A percentile compares a stretch with the other conserved stretches of the same genome.
Conservation (phyloP, 2,329 filamentous ascomycete species). For the Diaporthe citri region DNA sequence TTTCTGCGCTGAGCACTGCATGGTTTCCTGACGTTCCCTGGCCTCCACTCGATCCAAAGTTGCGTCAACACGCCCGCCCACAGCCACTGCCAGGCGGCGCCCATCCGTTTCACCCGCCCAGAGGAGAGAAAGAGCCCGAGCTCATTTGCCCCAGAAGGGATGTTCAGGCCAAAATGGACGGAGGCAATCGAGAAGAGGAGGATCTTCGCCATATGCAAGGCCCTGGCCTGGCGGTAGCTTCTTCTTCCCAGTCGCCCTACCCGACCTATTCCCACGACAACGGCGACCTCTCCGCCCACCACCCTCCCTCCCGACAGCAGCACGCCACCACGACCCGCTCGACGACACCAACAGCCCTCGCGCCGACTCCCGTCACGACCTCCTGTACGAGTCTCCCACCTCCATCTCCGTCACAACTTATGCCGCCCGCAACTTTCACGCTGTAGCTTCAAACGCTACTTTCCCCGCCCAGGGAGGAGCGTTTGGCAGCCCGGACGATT, state of each 20-base stretch:
- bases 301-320: slow-evolving; percentile 41
- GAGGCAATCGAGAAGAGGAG: slow-evolving; percentile 59
- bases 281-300: slow-evolving; percentile 44
- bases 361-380: slow-evolving; percentile 33
- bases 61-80: slow-evolving; percentile 31
- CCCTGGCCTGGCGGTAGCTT: slow-evolving; percentile 49
- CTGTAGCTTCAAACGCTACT: slow-evolving; percentile 54
- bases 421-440: slow-evolving; percentile 54
- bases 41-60: slow-evolving; percentile 44
- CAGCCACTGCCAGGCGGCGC: slow-evolving; percentile 34
- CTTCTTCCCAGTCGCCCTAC: slow-evolving; percentile 48
- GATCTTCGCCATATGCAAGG: slow-evolving; percentile 46
- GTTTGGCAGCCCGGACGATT: slow-evolving; percentile 65
- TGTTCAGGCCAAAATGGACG: slow-evolving; percentile 61
- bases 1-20: slow-evolving; percentile 50
- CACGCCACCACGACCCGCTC: slow-evolving; percentile 44
- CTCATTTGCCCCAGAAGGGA: slow-evolving; percentile 47
- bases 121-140: slow-evolving; percentile 31
- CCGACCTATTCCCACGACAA: slow-evolving; percentile 46
- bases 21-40: slow-evolving; percentile 53
- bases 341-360: slow-evolving; percentile 43
- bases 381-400: slow-evolving; percentile 36
- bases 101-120: slow-evolving; percentile 35
- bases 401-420: slow-evolving; percentile 50
- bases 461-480: slow-evolving; percentile 46